Evolutionary conservation across 2,329 filamentous ascomycete genomes (phyloP), one percentile per base, ranked within the genome.

Genomic region (Nigrospora osmanthi): DNA sequence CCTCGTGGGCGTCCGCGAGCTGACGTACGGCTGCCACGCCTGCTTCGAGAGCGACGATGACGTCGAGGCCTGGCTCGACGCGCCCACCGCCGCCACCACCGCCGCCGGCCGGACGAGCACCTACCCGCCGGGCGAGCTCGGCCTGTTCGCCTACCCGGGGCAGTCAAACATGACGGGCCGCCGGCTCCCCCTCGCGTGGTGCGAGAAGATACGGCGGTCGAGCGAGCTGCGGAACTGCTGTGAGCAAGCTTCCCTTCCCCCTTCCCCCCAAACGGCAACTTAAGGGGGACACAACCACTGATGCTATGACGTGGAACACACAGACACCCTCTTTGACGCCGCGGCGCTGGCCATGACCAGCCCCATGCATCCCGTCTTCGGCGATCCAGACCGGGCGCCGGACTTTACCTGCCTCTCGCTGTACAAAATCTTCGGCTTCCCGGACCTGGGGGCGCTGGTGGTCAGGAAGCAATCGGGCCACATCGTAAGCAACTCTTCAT

Each of bases 151-250:
- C 16, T 86, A 81, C 57, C 81, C 83, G 4, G 82, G 77, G 0
- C 83, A 87, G 58, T 85, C 81, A 28, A 86, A 87, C 56, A 80
- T 87, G 71, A 82, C 78, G 37, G 83, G 83, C 9, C 70, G 78
- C 16, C 71, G 81, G 47, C 63, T 85, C 36, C 80, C 82, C 4
- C 61, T 79, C 28, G 59, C 65, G 1, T 86, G 82, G 82, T 61
- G 68, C 11, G 61, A 64, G 14, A 56, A 55, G 44, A 54, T 66
- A 28, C 60, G 70, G 23, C 49, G 57, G 28, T 58, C 58, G 3
- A 54, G 56, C 17, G 49, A 54, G 31, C 46, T 65, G 42, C 59
- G 62, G 43, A 67, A 65, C 45, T 67, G 64, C 11, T 75, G 47
- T 48, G 35, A 40, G 43, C 3, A 28, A 17, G 16, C 30, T 33